Evolutionary conservation across 2,329 filamentous ascomycete genomes (phyloP).

Genomic region (Lojkania enalia): DNA sequence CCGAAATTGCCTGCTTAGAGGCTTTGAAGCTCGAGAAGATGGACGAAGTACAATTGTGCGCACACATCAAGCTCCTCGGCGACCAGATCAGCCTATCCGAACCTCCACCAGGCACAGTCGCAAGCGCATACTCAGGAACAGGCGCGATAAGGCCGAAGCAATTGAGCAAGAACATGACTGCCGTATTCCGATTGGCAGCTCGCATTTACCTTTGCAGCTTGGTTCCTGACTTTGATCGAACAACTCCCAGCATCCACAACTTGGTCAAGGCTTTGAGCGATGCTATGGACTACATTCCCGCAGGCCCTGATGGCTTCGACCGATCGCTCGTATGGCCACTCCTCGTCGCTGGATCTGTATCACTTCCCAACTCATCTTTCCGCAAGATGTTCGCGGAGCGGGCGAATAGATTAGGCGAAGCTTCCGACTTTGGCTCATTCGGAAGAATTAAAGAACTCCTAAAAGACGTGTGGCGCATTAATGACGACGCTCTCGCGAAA

Average conservation of each 20-base stretch:
- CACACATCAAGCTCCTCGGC: slow-evolving; percentile 85
- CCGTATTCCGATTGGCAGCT: slow-evolving; percentile 87
- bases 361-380: slow-evolving; percentile 72
- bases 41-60: slow-evolving; percentile 82
- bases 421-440: slow-evolving; percentile 80
- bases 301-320: slow-evolving; percentile 81
- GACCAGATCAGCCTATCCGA: slow-evolving; percentile 85
- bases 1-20: slow-evolving; percentile 94
- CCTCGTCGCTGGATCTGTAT: slow-evolving; percentile 81
- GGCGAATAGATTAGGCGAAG: slow-evolving; percentile 71
- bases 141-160: slow-evolving; percentile 80
- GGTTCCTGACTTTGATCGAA: slow-evolving; percentile 82
- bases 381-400: slow-evolving; percentile 78
- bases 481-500: slow-evolving; percentile 63
- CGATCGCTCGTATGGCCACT: slow-evolving; percentile 92
- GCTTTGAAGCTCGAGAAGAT: slow-evolving; percentile 77
- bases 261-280: slow-evolving; percentile 78
- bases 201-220: slow-evolving; percentile 97
- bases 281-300: slow-evolving; percentile 79
- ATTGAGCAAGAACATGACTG: slow-evolving; percentile 84
- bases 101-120: slow-evolving; percentile 51
- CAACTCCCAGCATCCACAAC: slow-evolving; percentile 71
- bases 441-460: slow-evolving; percentile 79
- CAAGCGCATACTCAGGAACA: slow-evolving; percentile 60
- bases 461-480: slow-evolving; percentile 76